Evolutionary conservation across 2,329 filamentous ascomycete species (phyloP).

Genomic region (Beauveria brongniartii): DNA sequence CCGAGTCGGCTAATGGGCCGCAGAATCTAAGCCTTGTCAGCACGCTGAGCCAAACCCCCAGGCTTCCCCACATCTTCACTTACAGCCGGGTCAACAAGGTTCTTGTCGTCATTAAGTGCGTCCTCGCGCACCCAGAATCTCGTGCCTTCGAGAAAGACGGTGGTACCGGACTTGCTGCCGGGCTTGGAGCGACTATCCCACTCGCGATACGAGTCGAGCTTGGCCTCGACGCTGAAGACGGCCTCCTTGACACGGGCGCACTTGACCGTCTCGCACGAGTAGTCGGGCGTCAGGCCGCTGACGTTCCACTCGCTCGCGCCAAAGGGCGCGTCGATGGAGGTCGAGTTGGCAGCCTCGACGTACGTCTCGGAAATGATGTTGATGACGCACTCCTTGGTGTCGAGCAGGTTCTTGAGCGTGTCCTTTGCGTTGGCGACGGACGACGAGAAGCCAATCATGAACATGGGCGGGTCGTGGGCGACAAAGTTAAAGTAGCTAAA

Average conservation of each 20-base stretch:
- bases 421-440: constrained; percentile 58
- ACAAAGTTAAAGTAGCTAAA: constrained; percentile 83
- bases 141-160: constrained; percentile 75
- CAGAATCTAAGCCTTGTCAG: constrained; percentile 44
- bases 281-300: constrained; percentile 63
- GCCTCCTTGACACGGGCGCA: constrained; percentile 72
- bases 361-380: constrained; percentile 83
- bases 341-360: constrained; percentile 80
- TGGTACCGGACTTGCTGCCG: constrained; percentile 65
- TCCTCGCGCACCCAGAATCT: constrained; percentile 87
- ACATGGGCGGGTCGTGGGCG: constrained; percentile 79
- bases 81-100: constrained; percentile 62
- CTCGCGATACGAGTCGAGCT: constrained; percentile 64
- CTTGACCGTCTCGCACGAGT: constrained; percentile 56
- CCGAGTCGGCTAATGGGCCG: constrained; percentile 71
- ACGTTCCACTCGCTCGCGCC: constrained; percentile 74
- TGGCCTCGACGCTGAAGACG: constrained; percentile 74
- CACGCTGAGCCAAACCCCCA: background rate
- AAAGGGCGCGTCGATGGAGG: constrained; percentile 68
- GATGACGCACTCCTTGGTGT: constrained; percentile 68
- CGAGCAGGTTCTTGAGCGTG: constrained; percentile 64
- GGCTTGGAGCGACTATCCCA: constrained; percentile 65
- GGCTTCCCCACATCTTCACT: constrained; percentile 20
- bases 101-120: constrained; percentile 70
- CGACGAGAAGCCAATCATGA: constrained; percentile 50